Percentiles rank a stretch among this genome's conserved stretches.
Conservation (phyloP, 2,329 filamentous ascomycete species). For the Fusarium hainanense region DNA sequence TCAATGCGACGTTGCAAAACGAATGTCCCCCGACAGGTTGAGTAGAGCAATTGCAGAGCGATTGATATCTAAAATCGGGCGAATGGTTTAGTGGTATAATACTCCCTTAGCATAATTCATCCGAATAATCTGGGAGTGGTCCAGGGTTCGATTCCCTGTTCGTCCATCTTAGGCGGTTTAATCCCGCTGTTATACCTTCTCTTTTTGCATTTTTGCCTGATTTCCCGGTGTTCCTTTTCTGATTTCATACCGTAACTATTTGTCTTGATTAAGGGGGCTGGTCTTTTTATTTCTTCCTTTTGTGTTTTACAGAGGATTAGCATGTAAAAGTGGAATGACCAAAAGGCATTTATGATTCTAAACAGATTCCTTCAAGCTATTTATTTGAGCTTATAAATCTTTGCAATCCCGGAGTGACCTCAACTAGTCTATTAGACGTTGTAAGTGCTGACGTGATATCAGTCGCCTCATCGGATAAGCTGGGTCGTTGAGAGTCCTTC, state of each 20-base stretch:
- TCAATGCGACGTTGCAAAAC: neutral
- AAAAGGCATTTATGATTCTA: too few species aligned
- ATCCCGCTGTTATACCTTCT: conserved; percentile 1
- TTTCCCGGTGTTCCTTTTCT: too few species aligned
- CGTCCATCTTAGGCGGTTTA: conserved; percentile 22
- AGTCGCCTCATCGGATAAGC: neutral
- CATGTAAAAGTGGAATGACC: rapidly evolving
- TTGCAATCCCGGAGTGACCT: too few species aligned
- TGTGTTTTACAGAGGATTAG: too few species aligned
- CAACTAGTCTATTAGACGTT: rapidly evolving
- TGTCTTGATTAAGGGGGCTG: rapidly evolving
- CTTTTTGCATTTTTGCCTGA: neutral
- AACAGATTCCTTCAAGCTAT: too few species aligned
- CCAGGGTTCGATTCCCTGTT: conserved; percentile 41
- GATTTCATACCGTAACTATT: too few species aligned
- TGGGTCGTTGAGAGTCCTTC: neutral
- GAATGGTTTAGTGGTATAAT: conserved; percentile 42
- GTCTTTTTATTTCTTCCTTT: too few species aligned
- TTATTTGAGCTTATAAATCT: too few species aligned
- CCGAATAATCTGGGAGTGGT: conserved; percentile 30
- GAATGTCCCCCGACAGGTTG: rapidly evolving
- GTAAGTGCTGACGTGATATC: neutral
- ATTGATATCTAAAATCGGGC: neutral
- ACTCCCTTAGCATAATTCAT: conserved; percentile 32
- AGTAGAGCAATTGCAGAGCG: rapidly evolving